Conservation (phyloP, 768 basidiomycete species). For the Trametes meyenii region DNA sequence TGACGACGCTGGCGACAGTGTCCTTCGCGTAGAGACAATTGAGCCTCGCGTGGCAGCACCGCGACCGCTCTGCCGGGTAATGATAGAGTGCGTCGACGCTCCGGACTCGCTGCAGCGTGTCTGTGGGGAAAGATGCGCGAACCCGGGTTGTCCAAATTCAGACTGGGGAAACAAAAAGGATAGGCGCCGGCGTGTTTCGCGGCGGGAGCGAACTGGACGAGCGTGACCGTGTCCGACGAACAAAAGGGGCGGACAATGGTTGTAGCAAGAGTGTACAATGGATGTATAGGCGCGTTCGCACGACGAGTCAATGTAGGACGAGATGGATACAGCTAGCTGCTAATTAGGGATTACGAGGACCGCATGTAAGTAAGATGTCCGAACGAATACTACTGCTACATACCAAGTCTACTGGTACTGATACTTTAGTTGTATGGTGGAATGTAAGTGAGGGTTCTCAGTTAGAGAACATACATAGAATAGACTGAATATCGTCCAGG, state of each 20-base stretch:
- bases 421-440: no score
- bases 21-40: slow-evolving; percentile 14
- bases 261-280: background rate
- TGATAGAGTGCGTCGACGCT: no score
- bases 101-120: background rate
- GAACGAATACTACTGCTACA: no score
- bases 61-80: background rate
- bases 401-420: no score
- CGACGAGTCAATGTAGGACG: slow-evolving; percentile 2
- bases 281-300: background rate
- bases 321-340: background rate
- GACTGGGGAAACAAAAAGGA: slow-evolving; percentile 4
- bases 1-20: background rate
- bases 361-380: no score
- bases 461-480: no score
- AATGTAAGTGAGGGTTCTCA: no score
- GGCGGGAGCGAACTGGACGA: background rate
- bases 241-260: background rate
- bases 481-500: no score
- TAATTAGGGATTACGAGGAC: background rate
- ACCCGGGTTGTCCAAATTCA: background rate
- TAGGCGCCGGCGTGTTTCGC: background rate
- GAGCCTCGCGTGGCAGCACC: slow-evolving; percentile 7
- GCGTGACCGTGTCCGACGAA: background rate
- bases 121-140: background rate